Evolutionary conservation across 2,329 filamentous ascomycete species (phyloP), one percentile per base, ranked within the genome.

Genomic region (Colletotrichum chrysophilum): DNA sequence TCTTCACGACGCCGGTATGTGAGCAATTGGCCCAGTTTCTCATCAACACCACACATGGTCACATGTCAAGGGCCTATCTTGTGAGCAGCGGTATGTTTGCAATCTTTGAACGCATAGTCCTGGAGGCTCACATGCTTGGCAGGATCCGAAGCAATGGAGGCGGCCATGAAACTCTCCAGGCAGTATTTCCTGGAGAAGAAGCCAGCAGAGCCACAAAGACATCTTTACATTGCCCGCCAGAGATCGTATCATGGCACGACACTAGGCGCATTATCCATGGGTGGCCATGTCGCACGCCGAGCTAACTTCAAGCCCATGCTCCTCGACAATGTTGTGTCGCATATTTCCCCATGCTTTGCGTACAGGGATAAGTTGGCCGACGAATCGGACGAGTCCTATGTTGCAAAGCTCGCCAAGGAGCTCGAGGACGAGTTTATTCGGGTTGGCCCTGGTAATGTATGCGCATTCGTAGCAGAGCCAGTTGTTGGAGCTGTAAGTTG

Each of bases 181-280:
- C 88, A 91, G 79, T 90, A 87, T 70, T 87, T 85, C 66, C 79
- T 86, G 7, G 88, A 89, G 71, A 74, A 80, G 3, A 77, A 81
- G 3, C 83, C 85, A 0, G 84, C 90, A 1, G 88, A 94, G 78
- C 87, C 88, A 3, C 82, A 87, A 52, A 88, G 94, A n/a, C 87
- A 84, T 1, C 86, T 88, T 13, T 95, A 95, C 82, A 94, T 96
- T 79, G 89, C 92, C 5, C 89, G 94, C 16, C 83, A 89, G 43
- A 88, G 91, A 56, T 94, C 93, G 6, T 96, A 94, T 79, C 94
- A 96, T 77, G 94, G 94, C 10, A 92, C 88, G 5, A 96, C 94
- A 0, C 84, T 96, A 0, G 94, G 93, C 0, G 88, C 93, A 2
- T 87, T 96, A 70, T 89, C 90, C 0, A 86, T 93, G 18, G 89